These are phyloP conservation scores for Penicillium herquei DNA, from an alignment of 495 filamentous ascomycete species.

Conservation along the genomic window DNA sequence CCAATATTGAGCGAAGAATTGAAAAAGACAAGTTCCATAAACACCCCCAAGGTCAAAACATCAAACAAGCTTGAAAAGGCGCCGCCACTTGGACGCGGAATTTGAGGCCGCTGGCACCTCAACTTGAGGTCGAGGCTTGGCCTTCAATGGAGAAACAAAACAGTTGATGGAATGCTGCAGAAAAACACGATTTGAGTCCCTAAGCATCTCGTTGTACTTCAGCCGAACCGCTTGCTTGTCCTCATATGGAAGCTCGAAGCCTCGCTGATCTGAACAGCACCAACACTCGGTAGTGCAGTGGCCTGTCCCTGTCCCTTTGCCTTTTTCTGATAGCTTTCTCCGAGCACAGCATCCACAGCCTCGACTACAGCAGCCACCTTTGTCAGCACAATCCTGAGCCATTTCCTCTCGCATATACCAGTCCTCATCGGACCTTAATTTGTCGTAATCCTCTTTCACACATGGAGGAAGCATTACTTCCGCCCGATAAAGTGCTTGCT, in stretches of 20 bases:
- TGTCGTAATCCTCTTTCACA: not conserved
- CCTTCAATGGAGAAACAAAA: not conserved
- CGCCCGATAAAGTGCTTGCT: not conserved
- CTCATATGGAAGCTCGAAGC: not conserved
- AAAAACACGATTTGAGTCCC: not conserved
- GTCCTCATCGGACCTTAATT: no score
- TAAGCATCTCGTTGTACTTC: not conserved
- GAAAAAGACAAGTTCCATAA: no score
- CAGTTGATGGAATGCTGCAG: not conserved
- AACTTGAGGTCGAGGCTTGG: no score
- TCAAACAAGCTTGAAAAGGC: not conserved
- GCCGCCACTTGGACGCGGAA: not conserved
- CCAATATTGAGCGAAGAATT: no score
- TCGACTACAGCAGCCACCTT: conserved; percentile 7
- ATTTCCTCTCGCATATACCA: conserved; percentile 11
- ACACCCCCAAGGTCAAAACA: no score
- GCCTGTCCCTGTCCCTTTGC: conserved; percentile 3
- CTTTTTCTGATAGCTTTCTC: not conserved
- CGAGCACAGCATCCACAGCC: conserved; percentile 10
- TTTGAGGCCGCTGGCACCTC: not conserved
- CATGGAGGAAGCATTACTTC: not conserved
- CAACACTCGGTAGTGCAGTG: conserved; percentile 5
- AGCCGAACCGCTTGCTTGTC: not conserved
- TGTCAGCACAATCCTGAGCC: not conserved
- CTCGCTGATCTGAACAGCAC: not conserved